Evolutionary conservation across 352 stramenopile genomes (phyloP).

Genomic region (Phytopythium vexans): DNA sequence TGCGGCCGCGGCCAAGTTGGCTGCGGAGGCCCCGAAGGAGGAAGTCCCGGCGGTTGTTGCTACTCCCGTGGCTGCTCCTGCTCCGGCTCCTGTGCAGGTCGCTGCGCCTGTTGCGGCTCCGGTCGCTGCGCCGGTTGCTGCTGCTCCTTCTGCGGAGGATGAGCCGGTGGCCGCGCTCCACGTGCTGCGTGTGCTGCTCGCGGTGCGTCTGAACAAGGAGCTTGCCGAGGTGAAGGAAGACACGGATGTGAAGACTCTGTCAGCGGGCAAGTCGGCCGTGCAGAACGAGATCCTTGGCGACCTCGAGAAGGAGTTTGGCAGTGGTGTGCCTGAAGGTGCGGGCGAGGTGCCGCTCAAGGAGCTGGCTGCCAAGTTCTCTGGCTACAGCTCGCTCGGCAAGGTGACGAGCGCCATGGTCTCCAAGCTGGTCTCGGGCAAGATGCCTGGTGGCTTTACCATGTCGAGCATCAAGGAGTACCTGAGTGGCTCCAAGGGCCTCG

Average conservation of each 20-base stretch:
- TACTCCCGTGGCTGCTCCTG: slow-evolving; percentile 22
- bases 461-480: slow-evolving; percentile 78
- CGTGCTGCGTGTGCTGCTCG: slow-evolving; percentile 70
- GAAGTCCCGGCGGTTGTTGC: slow-evolving; percentile 27
- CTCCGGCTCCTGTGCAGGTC: slow-evolving; percentile 23
- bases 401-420: slow-evolving; percentile 57
- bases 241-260: slow-evolving; percentile 78
- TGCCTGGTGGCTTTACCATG: slow-evolving; percentile 84
- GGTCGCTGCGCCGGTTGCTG: slow-evolving; percentile 9
- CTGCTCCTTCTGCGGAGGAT: slow-evolving; percentile 37
- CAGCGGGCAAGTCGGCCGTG: slow-evolving; percentile 79
- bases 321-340: slow-evolving; percentile 58
- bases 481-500: slow-evolving; percentile 47
- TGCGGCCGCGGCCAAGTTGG: slow-evolving; percentile 24
- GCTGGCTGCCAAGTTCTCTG: slow-evolving; percentile 57
- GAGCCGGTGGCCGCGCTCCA: slow-evolving; percentile 62
- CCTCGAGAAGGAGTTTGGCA: slow-evolving; percentile 84
- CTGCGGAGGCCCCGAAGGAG: slow-evolving; percentile 29
- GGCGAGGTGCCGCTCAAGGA: slow-evolving; percentile 75
- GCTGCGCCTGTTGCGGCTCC: slow-evolving; percentile 10
- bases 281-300: slow-evolving; percentile 90
- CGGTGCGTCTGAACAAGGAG: slow-evolving; percentile 72
- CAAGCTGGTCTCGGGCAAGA: slow-evolving; percentile 79
- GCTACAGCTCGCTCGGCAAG: slow-evolving; percentile 73
- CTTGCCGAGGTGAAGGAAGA: slow-evolving; percentile 65